These are phyloP conservation scores for Arthrobotrys entomopaga DNA, from an alignment of 2,329 filamentous ascomycete species.

Conservation along the genomic window DNA sequence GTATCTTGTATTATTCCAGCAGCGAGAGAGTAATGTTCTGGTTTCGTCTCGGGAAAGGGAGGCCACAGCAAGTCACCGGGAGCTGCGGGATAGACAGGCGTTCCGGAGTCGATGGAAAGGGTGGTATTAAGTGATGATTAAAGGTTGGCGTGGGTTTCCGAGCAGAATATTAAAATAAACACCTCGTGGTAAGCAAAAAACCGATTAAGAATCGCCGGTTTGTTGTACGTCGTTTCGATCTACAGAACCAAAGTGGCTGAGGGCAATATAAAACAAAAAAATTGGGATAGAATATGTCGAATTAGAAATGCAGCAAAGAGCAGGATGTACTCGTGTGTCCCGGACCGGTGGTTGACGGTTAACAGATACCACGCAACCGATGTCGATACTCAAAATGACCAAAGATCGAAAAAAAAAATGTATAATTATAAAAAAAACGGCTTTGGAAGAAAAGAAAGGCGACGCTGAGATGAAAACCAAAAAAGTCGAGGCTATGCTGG, in stretches of 20 bases:
- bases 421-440: not conserved
- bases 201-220: not conserved
- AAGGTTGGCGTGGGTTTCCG: conserved; percentile 42
- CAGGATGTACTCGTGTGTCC: conserved; percentile 3
- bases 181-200: conserved; percentile 32
- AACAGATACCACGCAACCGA: not conserved
- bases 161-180: conserved; percentile 53
- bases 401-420: not conserved
- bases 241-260: conserved; percentile 31
- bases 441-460: conserved; percentile 2
- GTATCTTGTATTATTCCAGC: conserved; percentile 11
- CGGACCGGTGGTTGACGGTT: not conserved
- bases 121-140: conserved; percentile 39
- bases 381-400: not conserved
- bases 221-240: conserved; percentile 18
- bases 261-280: not conserved
- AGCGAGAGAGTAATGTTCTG: conserved; percentile 22
- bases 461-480: conserved; percentile 7
- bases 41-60: conserved; percentile 19
- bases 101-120: conserved; percentile 8
- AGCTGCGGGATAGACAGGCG: conserved; percentile 19
- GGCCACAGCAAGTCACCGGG: conserved; percentile 14
- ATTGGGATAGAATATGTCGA: not conserved
- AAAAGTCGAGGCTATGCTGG: conserved; percentile 12
- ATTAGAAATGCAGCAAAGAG: conserved; percentile 1